Percentiles rank a stretch among this genome's conserved stretches.
These are phyloP conservation scores for Tanozyma kutaoensis DNA, from an alignment of 805 yeast species.

Conservation along the genomic window DNA sequence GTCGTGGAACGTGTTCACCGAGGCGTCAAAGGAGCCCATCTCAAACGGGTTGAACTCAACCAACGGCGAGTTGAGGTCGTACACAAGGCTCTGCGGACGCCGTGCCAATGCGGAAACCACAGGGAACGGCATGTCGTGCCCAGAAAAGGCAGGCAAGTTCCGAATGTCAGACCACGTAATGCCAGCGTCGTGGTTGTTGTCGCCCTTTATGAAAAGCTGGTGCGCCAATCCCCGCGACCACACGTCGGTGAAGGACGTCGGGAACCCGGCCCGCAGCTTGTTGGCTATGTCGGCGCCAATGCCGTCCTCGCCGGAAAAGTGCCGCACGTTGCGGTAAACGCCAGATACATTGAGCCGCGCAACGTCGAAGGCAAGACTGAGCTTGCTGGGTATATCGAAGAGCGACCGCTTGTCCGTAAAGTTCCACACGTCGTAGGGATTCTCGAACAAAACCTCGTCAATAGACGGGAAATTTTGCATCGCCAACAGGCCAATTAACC, in stretches of 20 bases:
- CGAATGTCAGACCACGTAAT: slow-evolving; percentile 22
- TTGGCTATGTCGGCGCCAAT: slow-evolving; percentile 37
- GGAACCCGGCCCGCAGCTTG: slow-evolving; percentile 45
- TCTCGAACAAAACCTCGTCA: slow-evolving; percentile 33
- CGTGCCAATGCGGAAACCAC: slow-evolving; percentile 22
- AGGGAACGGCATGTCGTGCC: slow-evolving; percentile 30
- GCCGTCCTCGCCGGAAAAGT: slow-evolving; percentile 19
- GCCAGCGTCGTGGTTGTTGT: slow-evolving; percentile 13
- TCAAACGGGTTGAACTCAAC: slow-evolving; percentile 29
- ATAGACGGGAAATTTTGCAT: slow-evolving; percentile 65
- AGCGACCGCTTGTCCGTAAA: slow-evolving; percentile 15
- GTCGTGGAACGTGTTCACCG: slow-evolving; percentile 51
- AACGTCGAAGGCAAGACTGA: slow-evolving; percentile 8
- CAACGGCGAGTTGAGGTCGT: slow-evolving; percentile 22
- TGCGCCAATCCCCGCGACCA: slow-evolving; percentile 72
- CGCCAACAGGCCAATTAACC: slow-evolving; percentile 62
- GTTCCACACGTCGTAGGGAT: slow-evolving; percentile 22
- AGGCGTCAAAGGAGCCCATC: slow-evolving; percentile 82
- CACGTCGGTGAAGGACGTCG: slow-evolving; percentile 55
- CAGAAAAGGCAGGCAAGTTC: slow-evolving; percentile 11
- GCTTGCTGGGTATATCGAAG: slow-evolving; percentile 9
- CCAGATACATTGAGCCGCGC: slow-evolving; percentile 4
- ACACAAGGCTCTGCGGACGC: slow-evolving; percentile 15
- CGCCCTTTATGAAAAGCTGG: slow-evolving; percentile 34
- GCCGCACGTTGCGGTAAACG: slow-evolving; percentile 11